Base-by-base conservation (phyloP, 176 grass and related monocot genomes). In the Stipa capillata region DNA sequence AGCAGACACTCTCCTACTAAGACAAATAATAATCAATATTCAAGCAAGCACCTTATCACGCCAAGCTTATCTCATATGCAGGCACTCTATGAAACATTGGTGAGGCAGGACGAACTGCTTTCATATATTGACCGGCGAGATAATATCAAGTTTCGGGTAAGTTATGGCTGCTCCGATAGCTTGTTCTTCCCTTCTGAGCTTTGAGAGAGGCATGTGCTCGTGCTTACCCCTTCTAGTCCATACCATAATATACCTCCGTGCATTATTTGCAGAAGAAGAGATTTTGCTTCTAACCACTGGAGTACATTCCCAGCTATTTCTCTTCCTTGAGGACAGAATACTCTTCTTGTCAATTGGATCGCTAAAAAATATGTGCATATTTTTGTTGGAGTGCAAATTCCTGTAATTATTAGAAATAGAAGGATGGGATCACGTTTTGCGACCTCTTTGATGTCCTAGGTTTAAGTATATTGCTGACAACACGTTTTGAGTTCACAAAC, bases 41-140 rank as follows among this genome's bases (percentile, higher is more conserved):
- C n/a, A n/a, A n/a, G n/a, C n/a, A n/a, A n/a, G n/a, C n/a, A n/a
- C n/a, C n/a, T n/a, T n/a, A n/a, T n/a, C n/a, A n/a, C n/a, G n/a
- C n/a, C n/a, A n/a, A n/a, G n/a, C n/a, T n/a, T 72, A 29, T 75
- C 69, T 33, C 37, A 27, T 78, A 56, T 51, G 6, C 80, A 96
- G 92, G 84, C 41, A 35, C 84, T 99, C 28, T 83, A 91, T 77
- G 97, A 91, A 62, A 83, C 79, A 82, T 54, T 93, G 77, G 88
- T 91, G 81, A 87, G 88, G 69, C 92, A 96, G 79, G 90, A 93
- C n/a, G 97, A 96, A 18, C 80, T 99, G 35, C 88, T 99, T 53
- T 82, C 90, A 73, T 93, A 96, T 74, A 78, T 93, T 65, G 92
- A 99, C 69, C 72, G 40, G 27, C 88, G 91, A 67, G 65, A 81